Base-by-base conservation (phyloP, 768 basidiomycete genomes). In the Termitomyces sp. region DNA sequence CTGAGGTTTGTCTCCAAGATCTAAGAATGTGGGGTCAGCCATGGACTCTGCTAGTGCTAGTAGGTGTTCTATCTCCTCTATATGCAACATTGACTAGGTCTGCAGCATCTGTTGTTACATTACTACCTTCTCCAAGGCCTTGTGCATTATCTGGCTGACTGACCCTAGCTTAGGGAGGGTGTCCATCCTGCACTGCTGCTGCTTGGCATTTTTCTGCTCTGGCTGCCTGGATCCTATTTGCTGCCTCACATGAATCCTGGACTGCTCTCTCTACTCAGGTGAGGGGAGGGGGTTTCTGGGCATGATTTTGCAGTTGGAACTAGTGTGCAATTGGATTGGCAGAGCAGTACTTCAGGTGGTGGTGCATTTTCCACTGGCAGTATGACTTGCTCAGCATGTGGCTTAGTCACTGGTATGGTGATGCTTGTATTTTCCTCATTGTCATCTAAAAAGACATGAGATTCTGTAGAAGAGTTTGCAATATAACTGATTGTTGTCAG, bases 1-100 rank as follows among this genome's bases (percentile, higher is more conserved):
- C 14, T 24, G 57, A 16, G 58, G 63, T 26, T 55, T 61, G 37
- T 67, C 46, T 18, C 58, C 51, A 36, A 52, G 39, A 6, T 52
- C 22, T 14, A 58, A 8, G 13, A 48, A 14, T 26, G 40, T 26
- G n/a, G 55, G 64, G 55, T 44, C 20, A 4, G 14, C 26, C 3
- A 44, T 7, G 6, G 20, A 20, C 14, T 44, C 26, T 8, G 43
- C 43, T 2, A 26, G 3, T 3, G 43, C 6, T 7, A 22, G 26
- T 1, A 44, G 43, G 22, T 26, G 43, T 44, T 64, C 47, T 24
- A 58, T 44, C 3, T 45, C 52, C 5, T n/a, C 50, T 3, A 34
- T 33, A 2, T 1, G 51, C 22, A 12, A 55, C 52, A 8, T 48
- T 33, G 2, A 33, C 43, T 30, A 61, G 30, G 18, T 32, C 39